Percentiles rank a stretch among this genome's conserved stretches.
These are phyloP conservation scores for Scytalidium lignicola DNA, from an alignment of 2,329 filamentous ascomycete genomes.

Conservation along the genomic window DNA sequence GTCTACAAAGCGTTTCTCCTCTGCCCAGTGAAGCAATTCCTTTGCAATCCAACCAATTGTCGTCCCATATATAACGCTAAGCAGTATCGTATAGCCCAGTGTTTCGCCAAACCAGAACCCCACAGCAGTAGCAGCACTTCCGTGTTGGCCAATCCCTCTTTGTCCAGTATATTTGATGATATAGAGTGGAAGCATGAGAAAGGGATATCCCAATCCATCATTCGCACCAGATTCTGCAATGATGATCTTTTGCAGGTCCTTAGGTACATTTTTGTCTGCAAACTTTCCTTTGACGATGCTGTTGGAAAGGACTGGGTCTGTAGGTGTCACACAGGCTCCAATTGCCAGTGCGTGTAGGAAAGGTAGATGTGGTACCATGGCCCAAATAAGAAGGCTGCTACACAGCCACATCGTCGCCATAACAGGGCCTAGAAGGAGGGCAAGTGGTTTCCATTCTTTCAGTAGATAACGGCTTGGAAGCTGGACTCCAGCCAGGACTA, in stretches of 20 bases:
- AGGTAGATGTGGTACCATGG: constrained; percentile 61
- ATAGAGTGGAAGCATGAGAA: constrained; percentile 77
- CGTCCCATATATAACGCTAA: constrained; percentile 71
- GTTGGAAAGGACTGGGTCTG: constrained; percentile 82
- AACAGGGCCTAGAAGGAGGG: constrained; percentile 71
- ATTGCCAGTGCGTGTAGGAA: constrained; percentile 77
- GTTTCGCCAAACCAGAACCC: constrained; percentile 78
- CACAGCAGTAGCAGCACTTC: constrained; percentile 62
- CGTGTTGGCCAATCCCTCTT: constrained; percentile 46
- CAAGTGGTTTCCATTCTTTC: constrained; percentile 71
- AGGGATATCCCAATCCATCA: constrained; percentile 82
- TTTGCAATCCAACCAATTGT: constrained; percentile 73
- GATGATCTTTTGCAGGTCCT: constrained; percentile 73
- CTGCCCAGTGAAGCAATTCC: constrained; percentile 72
- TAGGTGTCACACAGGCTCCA: constrained; percentile 85
- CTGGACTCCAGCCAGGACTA: constrained; percentile 84
- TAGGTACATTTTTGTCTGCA: constrained; percentile 84
- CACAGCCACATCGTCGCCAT: constrained; percentile 85
- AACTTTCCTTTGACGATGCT: constrained; percentile 92
- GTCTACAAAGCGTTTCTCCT: constrained; percentile 44
- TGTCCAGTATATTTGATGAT: constrained; percentile 71
- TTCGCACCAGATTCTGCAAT: constrained; percentile 78
- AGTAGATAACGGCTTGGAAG: constrained; percentile 77
- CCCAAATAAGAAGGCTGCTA: constrained; percentile 77
- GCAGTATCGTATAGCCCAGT: constrained; percentile 71